Base-by-base conservation (phyloP, 768 basidiomycete species). In the Amyloporia xantha region DNA sequence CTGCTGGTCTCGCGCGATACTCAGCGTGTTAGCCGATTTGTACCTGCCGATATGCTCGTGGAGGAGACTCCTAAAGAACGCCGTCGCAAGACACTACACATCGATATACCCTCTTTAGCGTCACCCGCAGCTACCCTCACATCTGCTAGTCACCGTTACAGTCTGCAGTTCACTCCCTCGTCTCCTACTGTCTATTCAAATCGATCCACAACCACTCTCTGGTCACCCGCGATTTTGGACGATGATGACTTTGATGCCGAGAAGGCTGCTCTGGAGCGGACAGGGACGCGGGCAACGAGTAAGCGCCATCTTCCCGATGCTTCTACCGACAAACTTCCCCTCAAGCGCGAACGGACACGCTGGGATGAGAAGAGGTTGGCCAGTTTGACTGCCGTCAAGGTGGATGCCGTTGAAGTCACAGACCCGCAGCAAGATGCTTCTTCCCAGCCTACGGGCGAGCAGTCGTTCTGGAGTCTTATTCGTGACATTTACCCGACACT, bases 141-240 rank as follows among this genome's bases (percentile, higher is more conserved):
- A 7, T 57, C 62, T 44, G 49, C 56, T 19, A 66, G 55, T 42
- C 66, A 74, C 38, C 69, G 75, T 2, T 63, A 70, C 49, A 86
- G 84, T 54, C 62, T 87, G n/a, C 86, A 81, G 49, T 82, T 85
- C 65, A 77, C 80, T 0, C 82, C 84, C 0, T 71, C 71, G 0
- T 74, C 76, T 0, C 73, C 79, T 1, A 66, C 69, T 0, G 65
- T 68, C 35, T 55, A 66, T 45, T 57, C 62, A 56, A 50, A 50
- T 56, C 57, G 56, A 10, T 60, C 62, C 5, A 63, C 61, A 1
- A 41, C 59, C 20, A 52, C 61, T 12, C 59, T 62, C 35, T 24
- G 45, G 28, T 38, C 51, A 10, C 45, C 50, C 10, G 48, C 52
- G 19, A 66, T 69, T 56, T 50, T 67, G 9, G 66, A 62, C 20